Conservation (phyloP, 1,139 yeast genomes). For the Yamadazyma friedrichii region DNA sequence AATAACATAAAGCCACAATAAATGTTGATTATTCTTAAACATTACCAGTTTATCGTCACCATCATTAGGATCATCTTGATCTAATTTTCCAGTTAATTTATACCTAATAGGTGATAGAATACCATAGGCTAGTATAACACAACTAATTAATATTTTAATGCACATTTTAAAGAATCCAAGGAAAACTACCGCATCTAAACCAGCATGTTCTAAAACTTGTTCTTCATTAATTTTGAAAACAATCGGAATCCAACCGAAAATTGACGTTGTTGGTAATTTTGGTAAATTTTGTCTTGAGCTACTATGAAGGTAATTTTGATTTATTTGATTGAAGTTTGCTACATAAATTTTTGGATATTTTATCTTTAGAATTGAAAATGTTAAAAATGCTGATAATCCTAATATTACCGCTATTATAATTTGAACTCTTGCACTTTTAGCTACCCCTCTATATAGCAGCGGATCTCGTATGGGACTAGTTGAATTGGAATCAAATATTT, state of each 20-base stretch:
- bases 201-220: slow-evolving; percentile 84
- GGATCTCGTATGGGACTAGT: slow-evolving; percentile 17
- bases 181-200: slow-evolving; percentile 89
- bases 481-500: slow-evolving; percentile 3
- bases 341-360: slow-evolving; percentile 75
- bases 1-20: slow-evolving; percentile 40
- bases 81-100: slow-evolving; percentile 67
- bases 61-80: slow-evolving; percentile 49
- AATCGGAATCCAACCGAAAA: slow-evolving; percentile 79
- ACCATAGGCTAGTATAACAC: slow-evolving; percentile 61
- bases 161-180: slow-evolving; percentile 75
- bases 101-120: slow-evolving; percentile 75
- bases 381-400: slow-evolving; percentile 62
- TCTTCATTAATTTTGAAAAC: slow-evolving; percentile 66
- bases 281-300: slow-evolving; percentile 41
- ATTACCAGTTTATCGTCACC: slow-evolving; percentile 24
- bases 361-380: slow-evolving; percentile 63
- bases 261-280: slow-evolving; percentile 34
- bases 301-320: slow-evolving; percentile 45
- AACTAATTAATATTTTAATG: slow-evolving; percentile 55
- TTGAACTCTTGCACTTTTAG: slow-evolving; percentile 51
- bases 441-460: slow-evolving; percentile 24
- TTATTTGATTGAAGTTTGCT: slow-evolving; percentile 45
- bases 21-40: slow-evolving; percentile 19
- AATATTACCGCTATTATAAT: slow-evolving; percentile 58